Conservation (phyloP, 2,329 filamentous ascomycete species). For the Colletotrichum cereale region DNA sequence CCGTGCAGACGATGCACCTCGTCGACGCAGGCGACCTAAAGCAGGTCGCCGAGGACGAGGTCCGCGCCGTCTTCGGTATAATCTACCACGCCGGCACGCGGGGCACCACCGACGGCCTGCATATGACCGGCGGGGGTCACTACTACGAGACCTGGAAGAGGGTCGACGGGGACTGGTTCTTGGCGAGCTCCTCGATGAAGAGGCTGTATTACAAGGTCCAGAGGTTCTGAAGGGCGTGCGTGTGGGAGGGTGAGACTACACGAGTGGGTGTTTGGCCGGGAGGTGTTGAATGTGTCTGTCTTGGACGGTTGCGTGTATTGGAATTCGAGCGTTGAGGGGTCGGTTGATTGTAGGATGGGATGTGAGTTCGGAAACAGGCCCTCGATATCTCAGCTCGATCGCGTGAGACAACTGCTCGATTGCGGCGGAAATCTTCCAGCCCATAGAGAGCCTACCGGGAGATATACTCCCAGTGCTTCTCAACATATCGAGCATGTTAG, state of each 20-base stretch:
- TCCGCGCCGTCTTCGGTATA: constrained; percentile 33
- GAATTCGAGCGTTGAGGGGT: neutral
- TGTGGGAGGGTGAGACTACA: neutral
- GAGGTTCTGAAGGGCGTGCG: neutral
- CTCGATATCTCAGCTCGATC: neutral
- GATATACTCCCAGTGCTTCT: neutral
- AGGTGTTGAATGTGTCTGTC: neutral
- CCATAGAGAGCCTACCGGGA: too few relatives aligned
- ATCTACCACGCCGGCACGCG: constrained; percentile 18
- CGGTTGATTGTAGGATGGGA: neutral
- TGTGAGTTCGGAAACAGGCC: neutral
- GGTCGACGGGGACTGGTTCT: constrained; percentile 35
- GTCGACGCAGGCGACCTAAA: constrained; percentile 26
- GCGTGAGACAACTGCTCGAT: neutral
- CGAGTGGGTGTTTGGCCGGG: neutral
- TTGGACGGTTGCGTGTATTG: constrained; percentile 6
- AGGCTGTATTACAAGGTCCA: constrained; percentile 33
- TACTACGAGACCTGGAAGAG: constrained; percentile 38
- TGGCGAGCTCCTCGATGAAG: constrained; percentile 32
- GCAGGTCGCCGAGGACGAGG: constrained; percentile 36
- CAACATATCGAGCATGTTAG: neutral
- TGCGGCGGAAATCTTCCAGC: neutral
- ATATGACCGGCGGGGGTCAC: constrained; percentile 29
- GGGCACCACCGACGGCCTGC: constrained; percentile 11
- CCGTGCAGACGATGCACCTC: constrained; percentile 23